phyloP scores from a whole-genome alignment of 495 filamentous ascomycete species.

The Parachaetomium inaequale region DNA sequence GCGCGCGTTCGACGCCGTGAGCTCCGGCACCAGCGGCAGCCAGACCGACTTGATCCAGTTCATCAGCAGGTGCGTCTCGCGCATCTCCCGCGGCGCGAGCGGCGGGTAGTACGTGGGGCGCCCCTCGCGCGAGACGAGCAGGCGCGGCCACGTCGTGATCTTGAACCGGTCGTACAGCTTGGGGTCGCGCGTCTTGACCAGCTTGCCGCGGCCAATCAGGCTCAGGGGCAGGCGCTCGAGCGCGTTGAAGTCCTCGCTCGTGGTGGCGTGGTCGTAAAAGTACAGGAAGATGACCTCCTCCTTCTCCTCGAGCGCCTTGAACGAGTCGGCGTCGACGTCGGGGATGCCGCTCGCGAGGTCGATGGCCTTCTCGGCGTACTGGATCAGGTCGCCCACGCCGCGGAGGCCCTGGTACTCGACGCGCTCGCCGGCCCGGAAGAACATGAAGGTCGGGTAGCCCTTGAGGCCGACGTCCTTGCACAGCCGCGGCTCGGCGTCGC shows the following conservation, averaged over 20 bases:
- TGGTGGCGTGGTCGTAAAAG: slow-evolving; percentile 94
- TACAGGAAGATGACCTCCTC: slow-evolving; percentile 96
- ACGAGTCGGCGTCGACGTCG: slow-evolving; percentile 70
- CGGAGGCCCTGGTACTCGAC: slow-evolving; percentile 92
- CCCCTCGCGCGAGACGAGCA: slow-evolving; percentile 85
- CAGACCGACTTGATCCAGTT: slow-evolving; percentile 94
- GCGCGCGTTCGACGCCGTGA: slow-evolving; percentile 82
- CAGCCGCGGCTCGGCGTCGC: slow-evolving; percentile 73
- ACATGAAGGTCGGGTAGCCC: slow-evolving; percentile 84
- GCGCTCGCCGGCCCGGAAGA: slow-evolving; percentile 87
- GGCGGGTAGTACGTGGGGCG: slow-evolving; percentile 82
- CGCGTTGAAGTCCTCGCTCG: slow-evolving; percentile 82
- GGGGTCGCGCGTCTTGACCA: slow-evolving; percentile 82
- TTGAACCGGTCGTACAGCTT: slow-evolving; percentile 75
- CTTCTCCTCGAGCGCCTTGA: slow-evolving; percentile 83
- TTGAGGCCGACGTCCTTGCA: slow-evolving; percentile 82
- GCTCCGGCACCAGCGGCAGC: slow-evolving; percentile 95
- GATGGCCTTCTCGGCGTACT: slow-evolving; percentile 81
- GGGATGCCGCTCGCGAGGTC: slow-evolving; percentile 71
- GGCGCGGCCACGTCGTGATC: slow-evolving; percentile 89
- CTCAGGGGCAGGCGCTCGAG: slow-evolving; percentile 80
- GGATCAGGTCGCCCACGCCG: slow-evolving; percentile 84
- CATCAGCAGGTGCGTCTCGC: slow-evolving; percentile 74
- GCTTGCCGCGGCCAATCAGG: slow-evolving; percentile 83
- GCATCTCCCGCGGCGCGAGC: slow-evolving; percentile 82